Evolutionary conservation across 345 rosid species (phyloP), one percentile per base, ranked within the genome.

Genomic region (Citrus cavaleriei): DNA sequence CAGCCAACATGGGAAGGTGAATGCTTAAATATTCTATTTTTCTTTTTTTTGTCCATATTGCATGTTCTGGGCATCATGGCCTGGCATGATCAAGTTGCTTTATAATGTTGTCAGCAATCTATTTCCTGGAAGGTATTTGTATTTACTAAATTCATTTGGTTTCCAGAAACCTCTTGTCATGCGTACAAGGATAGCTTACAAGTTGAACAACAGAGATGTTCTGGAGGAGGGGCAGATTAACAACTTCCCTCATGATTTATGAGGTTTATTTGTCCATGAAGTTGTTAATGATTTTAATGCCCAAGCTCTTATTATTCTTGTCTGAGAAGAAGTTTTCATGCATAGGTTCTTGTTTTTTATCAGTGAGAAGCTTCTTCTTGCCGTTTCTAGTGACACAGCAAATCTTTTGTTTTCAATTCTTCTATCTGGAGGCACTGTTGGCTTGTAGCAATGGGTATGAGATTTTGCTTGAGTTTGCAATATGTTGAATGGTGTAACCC

Each of bases 1-100:
- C 88, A 94, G 91, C 86, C 99, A 93, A 85, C 97, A 96, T n/a
- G 97, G 98, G 81, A 96, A 93, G 99, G 99, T 96, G 89, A 60
- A 57, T 10, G 27, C 46, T 30, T 38, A 49, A 68, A 8, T 70
- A 60, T 59, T 72, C 58, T 37, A 63, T 76, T 7, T 24, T 19
- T 18, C 2, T 18, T 4, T 4, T 18, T 30, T 60, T 35, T 75
- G 32, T 19, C 32, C 16, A 38, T 73, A 32, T 77, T 69, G 32
- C 19, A 25, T 7, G 58, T 76, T 75, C 69, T 60, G 63, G 34
- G 19, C 34, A 63, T 77, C 30, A 9, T 21, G 28, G 57, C 22
- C 6, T 79, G n/a, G 49, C 49, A n/a, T 32, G 28, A 60, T 42
- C 62, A n/a, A 34, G 12, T 18, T 28, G 25, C 21, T 19, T 28